Percentiles rank a stretch among this genome's conserved stretches.
Conservation (phyloP, 768 basidiomycete species). For the Lentinula guzmanii region DNA sequence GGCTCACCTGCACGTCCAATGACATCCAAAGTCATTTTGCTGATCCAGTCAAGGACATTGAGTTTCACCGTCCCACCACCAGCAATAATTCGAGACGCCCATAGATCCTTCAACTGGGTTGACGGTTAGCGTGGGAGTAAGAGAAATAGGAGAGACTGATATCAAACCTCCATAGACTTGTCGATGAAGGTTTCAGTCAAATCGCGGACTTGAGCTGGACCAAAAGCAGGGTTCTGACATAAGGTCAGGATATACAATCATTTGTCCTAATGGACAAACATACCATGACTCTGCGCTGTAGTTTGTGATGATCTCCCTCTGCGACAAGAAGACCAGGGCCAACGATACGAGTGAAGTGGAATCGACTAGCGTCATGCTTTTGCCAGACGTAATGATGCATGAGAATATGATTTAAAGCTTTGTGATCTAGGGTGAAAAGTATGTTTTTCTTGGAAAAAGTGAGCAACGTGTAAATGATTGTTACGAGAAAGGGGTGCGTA, state of each 20-base stretch:
- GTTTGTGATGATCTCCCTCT: slow-evolving; percentile 40
- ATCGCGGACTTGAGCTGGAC: slow-evolving; percentile 50
- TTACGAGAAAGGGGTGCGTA: slow-evolving; percentile 11
- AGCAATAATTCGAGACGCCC: slow-evolving; percentile 28
- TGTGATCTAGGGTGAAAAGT: slow-evolving; percentile 53
- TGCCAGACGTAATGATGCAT: slow-evolving; percentile 48
- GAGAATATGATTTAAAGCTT: slow-evolving; percentile 61
- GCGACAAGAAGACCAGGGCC: slow-evolving; percentile 43
- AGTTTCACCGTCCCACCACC: slow-evolving; percentile 27
- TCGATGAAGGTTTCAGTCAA: slow-evolving; percentile 51
- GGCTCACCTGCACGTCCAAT: slow-evolving; percentile 63
- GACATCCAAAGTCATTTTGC: slow-evolving; percentile 66
- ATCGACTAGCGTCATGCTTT: slow-evolving; percentile 40
- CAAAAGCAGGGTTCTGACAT: slow-evolving; percentile 60
- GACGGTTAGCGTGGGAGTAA: neutral
- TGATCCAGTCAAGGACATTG: slow-evolving; percentile 62
- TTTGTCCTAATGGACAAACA: neutral
- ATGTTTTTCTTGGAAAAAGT: slow-evolving; percentile 20
- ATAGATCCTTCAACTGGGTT: slow-evolving; percentile 44
- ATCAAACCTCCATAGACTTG: slow-evolving; percentile 42
- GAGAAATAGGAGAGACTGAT: neutral
- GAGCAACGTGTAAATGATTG: neutral
- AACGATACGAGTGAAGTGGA: slow-evolving; percentile 33
- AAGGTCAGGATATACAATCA: neutral
- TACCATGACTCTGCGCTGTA: slow-evolving; percentile 44